phyloP scores from a whole-genome alignment of 306 rosid genomes.

The Dalbergia cochinchinensis region DNA sequence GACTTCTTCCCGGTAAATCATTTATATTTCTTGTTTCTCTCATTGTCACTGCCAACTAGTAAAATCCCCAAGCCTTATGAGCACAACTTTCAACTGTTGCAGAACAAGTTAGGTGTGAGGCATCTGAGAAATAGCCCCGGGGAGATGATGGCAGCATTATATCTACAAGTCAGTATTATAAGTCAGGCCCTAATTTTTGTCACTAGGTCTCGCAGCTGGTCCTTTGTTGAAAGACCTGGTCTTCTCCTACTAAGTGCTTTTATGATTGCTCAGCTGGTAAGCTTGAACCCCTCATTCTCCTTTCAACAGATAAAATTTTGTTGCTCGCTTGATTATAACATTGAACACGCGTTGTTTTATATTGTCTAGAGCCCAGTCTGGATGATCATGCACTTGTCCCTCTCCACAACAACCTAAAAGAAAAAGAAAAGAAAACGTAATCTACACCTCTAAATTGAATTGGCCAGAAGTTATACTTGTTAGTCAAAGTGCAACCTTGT shows the following conservation, averaged over 20 bases:
- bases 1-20: conserved; percentile 75
- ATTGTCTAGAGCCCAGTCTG: conserved; percentile 6
- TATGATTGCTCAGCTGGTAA: conserved; percentile 84
- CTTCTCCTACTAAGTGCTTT: conserved; percentile 83
- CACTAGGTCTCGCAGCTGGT: conserved; percentile 93
- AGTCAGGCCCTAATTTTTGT: conserved; percentile 96
- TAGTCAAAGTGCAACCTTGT: too few relatives aligned
- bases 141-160: conserved; percentile 91
- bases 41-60: neutral
- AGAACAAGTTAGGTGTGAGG: conserved; percentile 71
- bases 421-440: neutral
- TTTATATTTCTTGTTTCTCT: neutral
- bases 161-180: conserved; percentile 95
- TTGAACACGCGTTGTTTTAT: neutral
- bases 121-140: conserved; percentile 32
- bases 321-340: neutral
- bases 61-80: neutral
- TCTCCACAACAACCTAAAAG: conserved; percentile 13
- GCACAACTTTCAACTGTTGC: conserved; percentile 40
- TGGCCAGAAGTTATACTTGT: neutral
- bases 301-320: neutral
- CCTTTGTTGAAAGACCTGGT: conserved; percentile 86
- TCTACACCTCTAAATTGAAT: neutral
- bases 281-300: conserved; percentile 32
- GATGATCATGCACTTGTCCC: conserved; percentile 20